These are phyloP conservation scores for Mycena epipterygia DNA, from an alignment of 768 basidiomycete species.

Conservation along the genomic window DNA sequence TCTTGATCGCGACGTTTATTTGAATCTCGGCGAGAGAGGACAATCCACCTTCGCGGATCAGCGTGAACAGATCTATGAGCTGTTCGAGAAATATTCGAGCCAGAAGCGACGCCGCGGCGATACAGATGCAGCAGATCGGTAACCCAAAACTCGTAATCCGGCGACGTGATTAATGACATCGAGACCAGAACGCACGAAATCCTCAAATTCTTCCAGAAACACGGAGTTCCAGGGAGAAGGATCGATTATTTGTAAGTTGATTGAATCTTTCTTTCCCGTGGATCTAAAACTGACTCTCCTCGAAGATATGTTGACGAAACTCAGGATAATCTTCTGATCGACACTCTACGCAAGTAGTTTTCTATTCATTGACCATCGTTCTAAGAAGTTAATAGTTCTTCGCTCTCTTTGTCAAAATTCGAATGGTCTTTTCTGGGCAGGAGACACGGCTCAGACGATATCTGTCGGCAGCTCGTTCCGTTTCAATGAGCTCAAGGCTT, in stretches of 20 bases:
- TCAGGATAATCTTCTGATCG: constrained; percentile 79
- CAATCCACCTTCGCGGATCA: constrained; percentile 69
- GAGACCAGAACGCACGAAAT: constrained; percentile 58
- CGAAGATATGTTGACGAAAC: constrained; percentile 81
- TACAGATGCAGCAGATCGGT: constrained; percentile 73
- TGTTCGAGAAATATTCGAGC: constrained; percentile 68
- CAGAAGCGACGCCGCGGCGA: constrained; percentile 59
- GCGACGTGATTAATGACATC: neutral
- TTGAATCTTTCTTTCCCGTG: neutral
- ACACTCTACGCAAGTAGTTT: constrained; percentile 54
- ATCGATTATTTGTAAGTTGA: constrained; percentile 55
- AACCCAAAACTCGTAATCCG: neutral
- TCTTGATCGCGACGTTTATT: constrained; percentile 61
- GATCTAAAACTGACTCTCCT: neutral
- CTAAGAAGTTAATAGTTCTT: constrained; percentile 55
- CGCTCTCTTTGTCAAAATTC: constrained; percentile 71
- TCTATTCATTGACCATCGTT: neutral
- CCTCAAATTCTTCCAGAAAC: constrained; percentile 48
- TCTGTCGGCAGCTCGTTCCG: constrained; percentile 79
- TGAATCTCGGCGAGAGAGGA: constrained; percentile 61
- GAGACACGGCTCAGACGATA: constrained; percentile 86
- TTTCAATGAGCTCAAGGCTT: constrained; percentile 80
- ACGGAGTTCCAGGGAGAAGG: constrained; percentile 55
- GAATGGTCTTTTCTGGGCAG: constrained; percentile 82
- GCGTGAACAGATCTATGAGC: constrained; percentile 62